Evolutionary conservation across 2,329 filamentous ascomycete genomes (phyloP).

Genomic region (Alternaria tenuissima): DNA sequence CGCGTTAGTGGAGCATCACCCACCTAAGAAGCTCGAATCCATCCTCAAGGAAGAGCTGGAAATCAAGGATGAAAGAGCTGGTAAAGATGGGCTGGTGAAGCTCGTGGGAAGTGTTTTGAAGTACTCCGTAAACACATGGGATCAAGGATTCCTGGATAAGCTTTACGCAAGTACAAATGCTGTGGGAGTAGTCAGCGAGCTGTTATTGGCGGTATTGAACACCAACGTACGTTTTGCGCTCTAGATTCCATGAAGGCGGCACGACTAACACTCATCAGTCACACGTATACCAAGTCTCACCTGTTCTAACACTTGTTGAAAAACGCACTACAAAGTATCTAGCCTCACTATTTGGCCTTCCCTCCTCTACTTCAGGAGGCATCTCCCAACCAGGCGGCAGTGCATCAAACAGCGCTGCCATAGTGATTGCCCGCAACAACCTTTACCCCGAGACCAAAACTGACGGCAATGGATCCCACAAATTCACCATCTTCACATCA

Average conservation of each 20-base stretch:
- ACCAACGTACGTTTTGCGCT: conserved; percentile 71
- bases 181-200: conserved; percentile 82
- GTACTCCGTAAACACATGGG: conserved; percentile 98
- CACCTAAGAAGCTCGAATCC: conserved; percentile 53
- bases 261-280: conserved; percentile 56
- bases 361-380: conserved; percentile 68
- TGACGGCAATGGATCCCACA: conserved; percentile 68
- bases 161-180: conserved; percentile 91
- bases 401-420: conserved; percentile 83
- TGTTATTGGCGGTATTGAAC: conserved; percentile 85
- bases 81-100: conserved; percentile 54
- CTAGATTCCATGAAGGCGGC: not conserved
- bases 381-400: conserved; percentile 82
- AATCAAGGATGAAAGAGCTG: conserved; percentile 50
- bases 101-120: conserved; percentile 74
- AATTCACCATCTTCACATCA: conserved; percentile 87
- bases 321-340: conserved; percentile 79
- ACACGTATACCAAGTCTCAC: conserved; percentile 94
- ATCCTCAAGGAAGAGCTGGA: conserved; percentile 47
- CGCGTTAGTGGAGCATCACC: conserved; percentile 55
- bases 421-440: conserved; percentile 87
- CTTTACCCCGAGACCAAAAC: conserved; percentile 81
- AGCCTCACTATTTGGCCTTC: conserved; percentile 70
- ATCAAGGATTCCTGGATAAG: conserved; percentile 96
- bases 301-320: conserved; percentile 85